Percentiles rank a stretch among this genome's conserved stretches.
Evolutionary conservation across 2,329 filamentous ascomycete species (phyloP).

Genomic region (Arthrobotrys musiformis): DNA sequence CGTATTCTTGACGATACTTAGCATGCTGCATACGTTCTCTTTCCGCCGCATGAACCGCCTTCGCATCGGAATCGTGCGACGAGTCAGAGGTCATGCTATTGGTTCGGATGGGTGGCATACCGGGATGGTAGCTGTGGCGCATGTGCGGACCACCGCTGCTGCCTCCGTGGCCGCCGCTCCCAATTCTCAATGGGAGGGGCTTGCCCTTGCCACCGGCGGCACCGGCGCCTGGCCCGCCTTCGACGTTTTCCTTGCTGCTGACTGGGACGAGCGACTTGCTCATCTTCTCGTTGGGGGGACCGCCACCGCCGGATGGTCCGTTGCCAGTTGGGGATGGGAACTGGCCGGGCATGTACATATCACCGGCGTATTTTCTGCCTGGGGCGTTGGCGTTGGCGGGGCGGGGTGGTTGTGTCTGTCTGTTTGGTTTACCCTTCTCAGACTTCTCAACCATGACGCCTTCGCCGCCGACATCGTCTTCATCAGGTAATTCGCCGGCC

Average conservation of each 20-base stretch:
- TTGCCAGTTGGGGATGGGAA: constrained; percentile 46
- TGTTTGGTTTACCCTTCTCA: constrained; percentile 44
- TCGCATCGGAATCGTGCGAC: constrained; percentile 54
- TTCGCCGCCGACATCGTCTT: constrained; percentile 49
- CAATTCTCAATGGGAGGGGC: constrained; percentile 40
- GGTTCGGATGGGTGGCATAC: constrained; percentile 54
- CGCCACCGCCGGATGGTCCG: constrained; percentile 21
- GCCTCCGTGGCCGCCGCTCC: constrained; percentile 28
- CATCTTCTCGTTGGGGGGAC: constrained; percentile 45
- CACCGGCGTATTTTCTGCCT: constrained; percentile 37
- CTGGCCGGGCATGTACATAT: constrained; percentile 54
- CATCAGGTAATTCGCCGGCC: constrained; percentile 34
- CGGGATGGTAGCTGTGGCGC: constrained; percentile 55
- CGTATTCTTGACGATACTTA: constrained; percentile 53
- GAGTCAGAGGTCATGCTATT: constrained; percentile 55
- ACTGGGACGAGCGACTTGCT: constrained; percentile 51
- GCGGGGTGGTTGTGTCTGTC: constrained; percentile 47
- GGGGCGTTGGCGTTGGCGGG: constrained; percentile 47
- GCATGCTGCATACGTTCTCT: constrained; percentile 52
- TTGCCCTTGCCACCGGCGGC: constrained; percentile 31
- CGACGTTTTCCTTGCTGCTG: constrained; percentile 49
- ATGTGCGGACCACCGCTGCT: constrained; percentile 41
- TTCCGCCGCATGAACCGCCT: constrained; percentile 50
- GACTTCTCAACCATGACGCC: constrained; percentile 52
- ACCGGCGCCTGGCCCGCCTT: constrained; percentile 19